Percentiles rank a stretch among this genome's conserved stretches.
phyloP scores from a whole-genome alignment of 2,329 filamentous ascomycete species.

The Aspergillus piperis region DNA sequence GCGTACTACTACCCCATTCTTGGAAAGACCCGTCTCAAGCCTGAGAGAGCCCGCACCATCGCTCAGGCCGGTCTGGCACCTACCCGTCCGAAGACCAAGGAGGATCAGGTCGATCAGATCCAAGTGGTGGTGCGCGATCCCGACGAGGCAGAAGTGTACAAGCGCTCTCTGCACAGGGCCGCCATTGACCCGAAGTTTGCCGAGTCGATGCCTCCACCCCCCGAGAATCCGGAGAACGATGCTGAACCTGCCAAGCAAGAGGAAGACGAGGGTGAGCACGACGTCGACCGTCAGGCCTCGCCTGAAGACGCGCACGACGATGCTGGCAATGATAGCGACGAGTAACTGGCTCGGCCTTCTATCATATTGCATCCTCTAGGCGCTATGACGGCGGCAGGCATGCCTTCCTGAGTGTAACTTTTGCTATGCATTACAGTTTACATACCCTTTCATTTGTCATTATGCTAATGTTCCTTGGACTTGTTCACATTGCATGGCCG shows the following conservation, averaged over 20 bases:
- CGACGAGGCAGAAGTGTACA: slow-evolving; percentile 51
- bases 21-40: slow-evolving; percentile 58
- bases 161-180: slow-evolving; percentile 47
- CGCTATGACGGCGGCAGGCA: neutral
- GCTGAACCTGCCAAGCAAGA: slow-evolving; percentile 11
- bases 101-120: slow-evolving; percentile 55
- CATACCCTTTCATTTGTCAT: slow-evolving; percentile 7
- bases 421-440: slow-evolving; percentile 1
- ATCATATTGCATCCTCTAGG: neutral
- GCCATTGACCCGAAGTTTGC: slow-evolving; percentile 50
- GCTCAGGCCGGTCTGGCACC: slow-evolving; percentile 43
- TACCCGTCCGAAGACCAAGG: slow-evolving; percentile 43
- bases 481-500: slow-evolving; percentile 2
- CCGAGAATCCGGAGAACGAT: slow-evolving; percentile 11
- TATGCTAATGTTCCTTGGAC: neutral
- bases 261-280: slow-evolving; percentile 15
- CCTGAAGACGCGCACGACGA: slow-evolving; percentile 15
- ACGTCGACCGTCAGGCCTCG: slow-evolving; percentile 10
- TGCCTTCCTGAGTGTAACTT: neutral
- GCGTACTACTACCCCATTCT: slow-evolving; percentile 66
- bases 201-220: slow-evolving; percentile 38
- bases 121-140: slow-evolving; percentile 55
- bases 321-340: slow-evolving; percentile 25
- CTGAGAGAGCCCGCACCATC: slow-evolving; percentile 48
- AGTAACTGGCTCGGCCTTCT: slow-evolving; percentile 11